Base-by-base conservation (phyloP, 2,329 filamentous ascomycete species). In the Lecanicillium sp. region DNA sequence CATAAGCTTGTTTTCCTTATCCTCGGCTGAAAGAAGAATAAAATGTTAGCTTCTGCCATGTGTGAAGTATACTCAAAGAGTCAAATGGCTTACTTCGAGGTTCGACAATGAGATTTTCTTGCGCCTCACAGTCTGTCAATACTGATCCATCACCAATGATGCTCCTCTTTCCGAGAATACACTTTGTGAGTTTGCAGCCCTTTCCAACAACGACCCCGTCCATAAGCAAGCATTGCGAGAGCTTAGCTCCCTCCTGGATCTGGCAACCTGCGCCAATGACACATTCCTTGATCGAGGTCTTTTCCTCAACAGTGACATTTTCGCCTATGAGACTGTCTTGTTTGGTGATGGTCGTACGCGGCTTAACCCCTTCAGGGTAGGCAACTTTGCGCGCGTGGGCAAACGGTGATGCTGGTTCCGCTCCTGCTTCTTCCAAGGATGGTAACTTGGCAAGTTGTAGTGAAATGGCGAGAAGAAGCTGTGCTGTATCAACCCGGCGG, bases 141-240 rank as follows among this genome's bases (percentile, higher is more conserved):
- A 79, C 74, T 5, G 73, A 81, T 8, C 81, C 83, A 33, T 86
- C 85, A n/a, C 90, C 89, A 48, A 98, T 78, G 51, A 83, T 80
- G 48, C 82, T 84, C 45, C 86, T 68, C 53, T 82, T 78, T 4
- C 92, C 92, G 29, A 96, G 64, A 22, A 96, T 85, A 54, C 89
- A 95, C 16, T 85, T 85, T 1, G 85, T 92, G 37, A 96, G 67
- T 58, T 87, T 87, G 54, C 83, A 89, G 31, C 83, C 82, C 51
- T 86, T 84, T 12, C 86, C 89, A 11, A 98, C 73, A 7, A 85
- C 80, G 1, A 85, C 89, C 4, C 86, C 86, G 44, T 96, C 90
- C 87, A 96, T 95, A 15, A 96, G 65, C 34, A 96, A 62, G 59
- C 90, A 96, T 47, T 89, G 77, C n/a, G 79, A 80, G 32, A 98